Conservation (phyloP, 129 eudicot genomes). For the Flaveria trinervia region DNA sequence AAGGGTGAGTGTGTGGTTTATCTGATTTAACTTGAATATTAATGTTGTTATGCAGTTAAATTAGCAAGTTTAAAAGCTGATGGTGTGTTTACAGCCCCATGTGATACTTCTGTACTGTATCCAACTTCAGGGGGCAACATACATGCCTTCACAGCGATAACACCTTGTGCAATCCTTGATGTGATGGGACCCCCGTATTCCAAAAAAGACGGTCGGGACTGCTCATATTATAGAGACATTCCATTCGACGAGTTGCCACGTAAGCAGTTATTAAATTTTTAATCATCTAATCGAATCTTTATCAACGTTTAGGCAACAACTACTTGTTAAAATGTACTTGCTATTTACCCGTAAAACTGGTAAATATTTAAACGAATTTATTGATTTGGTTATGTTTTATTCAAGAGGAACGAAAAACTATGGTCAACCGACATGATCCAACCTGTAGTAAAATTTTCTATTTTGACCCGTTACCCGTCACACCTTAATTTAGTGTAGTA, state of each 20-base stretch:
- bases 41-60: constrained; percentile 43
- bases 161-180: constrained; percentile 88
- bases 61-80: constrained; percentile 66
- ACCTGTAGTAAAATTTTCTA: not conserved
- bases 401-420: not conserved
- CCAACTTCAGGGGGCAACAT: constrained; percentile 94
- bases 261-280: constrained; percentile 34
- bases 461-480: not conserved
- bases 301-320: not conserved
- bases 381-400: not conserved
- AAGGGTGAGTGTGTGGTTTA: not conserved
- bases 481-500: not conserved
- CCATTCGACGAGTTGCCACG: constrained; percentile 43
- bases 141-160: constrained; percentile 78
- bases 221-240: constrained; percentile 64
- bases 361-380: not conserved
- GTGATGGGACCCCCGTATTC: constrained; percentile 94
- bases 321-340: not conserved
- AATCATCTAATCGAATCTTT: not conserved
- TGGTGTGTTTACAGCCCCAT: constrained; percentile 62
- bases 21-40: constrained; percentile 3
- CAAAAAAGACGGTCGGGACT: constrained; percentile 74
- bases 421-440: not conserved
- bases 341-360: not conserved
- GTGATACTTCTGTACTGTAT: constrained; percentile 71